These are phyloP conservation scores for Grosmannia penicillata DNA, from an alignment of 2,329 filamentous ascomycete species.

Conservation along the genomic window DNA sequence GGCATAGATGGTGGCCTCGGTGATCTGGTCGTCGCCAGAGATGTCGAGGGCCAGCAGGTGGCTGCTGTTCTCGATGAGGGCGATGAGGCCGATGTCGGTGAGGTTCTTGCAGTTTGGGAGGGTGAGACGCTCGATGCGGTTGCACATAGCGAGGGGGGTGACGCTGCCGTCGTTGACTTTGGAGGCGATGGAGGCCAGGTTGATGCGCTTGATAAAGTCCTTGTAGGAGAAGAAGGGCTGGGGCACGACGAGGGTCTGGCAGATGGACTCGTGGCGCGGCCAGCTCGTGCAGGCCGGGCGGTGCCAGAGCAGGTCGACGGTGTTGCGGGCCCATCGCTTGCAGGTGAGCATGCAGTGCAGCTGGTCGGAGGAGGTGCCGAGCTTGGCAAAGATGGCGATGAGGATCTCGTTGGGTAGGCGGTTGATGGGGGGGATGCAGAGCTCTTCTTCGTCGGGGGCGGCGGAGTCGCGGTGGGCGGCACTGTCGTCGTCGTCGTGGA, in stretches of 20 bases:
- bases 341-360: slow-evolving; percentile 87
- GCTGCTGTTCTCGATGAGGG: slow-evolving; percentile 63
- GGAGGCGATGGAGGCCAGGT: slow-evolving; percentile 64
- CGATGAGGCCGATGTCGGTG: slow-evolving; percentile 69
- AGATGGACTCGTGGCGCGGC: slow-evolving; percentile 67
- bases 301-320: slow-evolving; percentile 89
- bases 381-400: slow-evolving; percentile 79
- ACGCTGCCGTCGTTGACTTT: slow-evolving; percentile 82
- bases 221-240: slow-evolving; percentile 80
- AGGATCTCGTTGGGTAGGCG: slow-evolving; percentile 87
- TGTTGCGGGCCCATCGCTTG: slow-evolving; percentile 82
- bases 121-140: slow-evolving; percentile 81
- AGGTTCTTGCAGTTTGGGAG: slow-evolving; percentile 78
- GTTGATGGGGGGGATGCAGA: slow-evolving; percentile 64
- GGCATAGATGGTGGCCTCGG: slow-evolving; percentile 61
- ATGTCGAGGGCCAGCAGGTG: slow-evolving; percentile 83
- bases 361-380: slow-evolving; percentile 62
- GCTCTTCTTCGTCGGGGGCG: slow-evolving; percentile 10
- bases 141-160: slow-evolving; percentile 66
- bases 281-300: slow-evolving; percentile 81
- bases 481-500: slow-evolving; percentile 34
- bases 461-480: slow-evolving; percentile 20
- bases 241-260: slow-evolving; percentile 55
- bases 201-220: slow-evolving; percentile 82
- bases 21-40: slow-evolving; percentile 70